Evolutionary conservation across 2,329 filamentous ascomycete species (phyloP), one percentile per base, ranked within the genome.

Genomic region (Penicillium janthinellum): DNA sequence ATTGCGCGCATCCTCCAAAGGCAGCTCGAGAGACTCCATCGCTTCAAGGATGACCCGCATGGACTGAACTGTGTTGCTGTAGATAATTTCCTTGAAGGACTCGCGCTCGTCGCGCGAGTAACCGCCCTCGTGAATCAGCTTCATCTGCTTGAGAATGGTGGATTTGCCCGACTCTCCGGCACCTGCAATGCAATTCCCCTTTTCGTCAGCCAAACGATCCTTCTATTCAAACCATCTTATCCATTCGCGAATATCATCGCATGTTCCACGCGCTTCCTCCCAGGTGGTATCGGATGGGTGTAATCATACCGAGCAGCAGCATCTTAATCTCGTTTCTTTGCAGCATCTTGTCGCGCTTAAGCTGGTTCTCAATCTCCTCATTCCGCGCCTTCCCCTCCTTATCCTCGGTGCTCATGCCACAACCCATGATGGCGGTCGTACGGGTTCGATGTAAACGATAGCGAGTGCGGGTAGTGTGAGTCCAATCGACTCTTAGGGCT

Each of bases 321-420:
- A 99, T 98, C 87, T 99, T 99, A 84, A 99, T 99, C 82, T 99
- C 95, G 72, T 99, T 99, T 73, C 94, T 90, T 83, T 97, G 93
- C 85, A 96, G 90, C 91, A 98, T 91, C 82, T 96, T 96, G 77
- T 99, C 95, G 79, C 92, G 87, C 87, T 97, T 98, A 77, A 98
- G 84, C 84, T 98, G 94, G 79, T 97, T 98, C 83, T 99, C 95
- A 76, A 99, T 99, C 88, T 98, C 94, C 86, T 99, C 95, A 79
- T 99, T 98, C 72, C 95, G 90, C 84, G 92, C 91, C 91, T 97
- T 98, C 83, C 95, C 94, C 92, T 98, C 95, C 90, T 97, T 97
- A 83, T 98, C 95, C 84, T 98, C 95, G 77, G 95, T 96, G 80
- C 94, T 98, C 92, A 97, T 96, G 82, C 94, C 94, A 81, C 95